Percentiles rank a stretch among this genome's conserved stretches.
Evolutionary conservation across 83 land plant species (phyloP).

Genomic region (Larix sibirica): DNA sequence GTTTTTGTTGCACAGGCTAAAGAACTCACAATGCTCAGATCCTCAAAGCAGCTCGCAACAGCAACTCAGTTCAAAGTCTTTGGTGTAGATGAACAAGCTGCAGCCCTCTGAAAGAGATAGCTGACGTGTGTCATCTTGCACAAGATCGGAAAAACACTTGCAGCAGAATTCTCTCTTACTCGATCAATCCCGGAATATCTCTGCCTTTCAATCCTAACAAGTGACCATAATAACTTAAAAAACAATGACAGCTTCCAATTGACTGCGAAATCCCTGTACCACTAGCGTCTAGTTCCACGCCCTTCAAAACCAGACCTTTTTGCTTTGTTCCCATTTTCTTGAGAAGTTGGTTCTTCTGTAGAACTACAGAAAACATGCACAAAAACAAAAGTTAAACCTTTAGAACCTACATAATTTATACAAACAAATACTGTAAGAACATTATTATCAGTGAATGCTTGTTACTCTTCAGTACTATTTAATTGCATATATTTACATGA

Average conservation of each 20-base stretch:
- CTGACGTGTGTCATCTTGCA: no score
- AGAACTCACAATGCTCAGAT: conserved; percentile 14
- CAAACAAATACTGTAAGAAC: background rate
- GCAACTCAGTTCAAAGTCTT: conserved; percentile 2
- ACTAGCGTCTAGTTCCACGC: conserved; percentile 23
- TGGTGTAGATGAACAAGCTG: conserved; percentile 4
- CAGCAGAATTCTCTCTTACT: no score
- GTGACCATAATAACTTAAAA: no score
- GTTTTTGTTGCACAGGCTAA: conserved; percentile 11
- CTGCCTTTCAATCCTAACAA: no score
- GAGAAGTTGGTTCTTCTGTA: conserved; percentile 19
- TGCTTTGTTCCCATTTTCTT: conserved; percentile 32
- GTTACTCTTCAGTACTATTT: background rate
- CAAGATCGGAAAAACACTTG: no score
- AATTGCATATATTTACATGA: background rate
- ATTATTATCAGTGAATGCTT: background rate
- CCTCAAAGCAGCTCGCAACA: conserved; percentile 11
- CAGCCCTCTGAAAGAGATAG: background rate
- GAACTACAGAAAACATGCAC: conserved; percentile 4
- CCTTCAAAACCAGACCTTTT: conserved; percentile 30
- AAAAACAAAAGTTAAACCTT: background rate
- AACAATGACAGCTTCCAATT: background rate
- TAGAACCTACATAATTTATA: background rate
- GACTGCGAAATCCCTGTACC: background rate
- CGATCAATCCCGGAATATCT: no score